Evolutionary conservation across 129 eudicot species (phyloP).

Genomic region (Helianthus tuberosus): DNA sequence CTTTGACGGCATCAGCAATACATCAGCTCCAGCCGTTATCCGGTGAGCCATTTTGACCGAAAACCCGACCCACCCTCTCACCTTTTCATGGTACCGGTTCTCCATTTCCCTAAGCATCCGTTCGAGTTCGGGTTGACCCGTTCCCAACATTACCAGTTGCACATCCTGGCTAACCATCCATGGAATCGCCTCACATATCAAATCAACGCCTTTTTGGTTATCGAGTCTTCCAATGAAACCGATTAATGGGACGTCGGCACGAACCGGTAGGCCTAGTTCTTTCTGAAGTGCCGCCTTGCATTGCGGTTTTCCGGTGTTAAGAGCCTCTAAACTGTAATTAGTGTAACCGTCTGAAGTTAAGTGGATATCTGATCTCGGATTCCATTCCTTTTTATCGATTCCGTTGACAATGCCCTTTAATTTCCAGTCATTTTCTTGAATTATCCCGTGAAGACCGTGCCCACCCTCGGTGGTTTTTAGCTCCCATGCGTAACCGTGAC

Average conservation of each 20-base stretch:
- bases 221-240: constrained; percentile 96
- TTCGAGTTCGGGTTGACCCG: constrained; percentile 84
- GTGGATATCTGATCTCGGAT: constrained; percentile 64
- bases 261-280: constrained; percentile 81
- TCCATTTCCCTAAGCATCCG: constrained; percentile 71
- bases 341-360: constrained; percentile 79
- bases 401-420: constrained; percentile 87
- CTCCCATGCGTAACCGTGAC: constrained; percentile 96
- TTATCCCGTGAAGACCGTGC: constrained; percentile 81
- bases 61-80: constrained; percentile 92
- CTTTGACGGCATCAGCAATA: constrained; percentile 90
- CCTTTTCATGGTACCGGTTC: constrained; percentile 50
- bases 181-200: constrained; percentile 79
- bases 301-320: constrained; percentile 68
- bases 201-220: constrained; percentile 87
- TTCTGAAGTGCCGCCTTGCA: constrained; percentile 89
- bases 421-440: constrained; percentile 91
- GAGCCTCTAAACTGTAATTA: constrained; percentile 74
- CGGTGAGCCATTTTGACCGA: constrained; percentile 86
- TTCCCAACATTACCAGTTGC: constrained; percentile 88
- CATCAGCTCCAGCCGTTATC: constrained; percentile 91
- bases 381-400: constrained; percentile 88
- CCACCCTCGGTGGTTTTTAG: constrained; percentile 90
- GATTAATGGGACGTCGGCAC: constrained; percentile 67
- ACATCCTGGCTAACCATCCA: constrained; percentile 94